These are phyloP conservation scores for Neoboletus subvelutipes DNA, from an alignment of 768 basidiomycete species.

Conservation along the genomic window DNA sequence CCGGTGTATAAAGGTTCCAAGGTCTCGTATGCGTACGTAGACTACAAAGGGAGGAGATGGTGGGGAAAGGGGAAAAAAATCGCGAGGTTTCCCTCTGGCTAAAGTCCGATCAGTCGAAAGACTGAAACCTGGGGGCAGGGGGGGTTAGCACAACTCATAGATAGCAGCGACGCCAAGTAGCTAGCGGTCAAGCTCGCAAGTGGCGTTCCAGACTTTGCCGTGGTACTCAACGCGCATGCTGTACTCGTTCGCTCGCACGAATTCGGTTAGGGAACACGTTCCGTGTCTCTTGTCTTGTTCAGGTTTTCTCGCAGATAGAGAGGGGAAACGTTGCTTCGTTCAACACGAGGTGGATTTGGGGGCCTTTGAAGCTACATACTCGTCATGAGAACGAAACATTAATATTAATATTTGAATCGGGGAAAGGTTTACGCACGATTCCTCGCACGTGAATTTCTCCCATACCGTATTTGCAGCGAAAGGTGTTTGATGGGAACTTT, in stretches of 20 bases:
- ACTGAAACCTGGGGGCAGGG: no score
- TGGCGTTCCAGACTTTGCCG: constrained; percentile 36
- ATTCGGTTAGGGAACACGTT: constrained; percentile 37
- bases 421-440: constrained; percentile 25
- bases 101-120: neutral
- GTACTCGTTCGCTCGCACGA: constrained; percentile 30
- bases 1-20: no score
- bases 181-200: constrained; percentile 27
- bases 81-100: neutral
- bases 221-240: constrained; percentile 30
- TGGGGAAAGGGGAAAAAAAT: no score
- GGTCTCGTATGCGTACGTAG: neutral
- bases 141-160: neutral
- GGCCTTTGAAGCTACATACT: constrained; percentile 28
- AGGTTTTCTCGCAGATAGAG: constrained; percentile 30
- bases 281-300: constrained; percentile 32
- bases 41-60: neutral
- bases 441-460: constrained; percentile 41
- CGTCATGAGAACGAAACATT: neutral
- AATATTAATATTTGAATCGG: no score
- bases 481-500: constrained; percentile 38
- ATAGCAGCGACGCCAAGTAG: neutral
- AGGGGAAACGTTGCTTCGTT: constrained; percentile 41
- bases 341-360: constrained; percentile 42
- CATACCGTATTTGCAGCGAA: constrained; percentile 44